phyloP scores from a whole-genome alignment of 2,329 filamentous ascomycete species.

The Blumeriella jaapii region DNA sequence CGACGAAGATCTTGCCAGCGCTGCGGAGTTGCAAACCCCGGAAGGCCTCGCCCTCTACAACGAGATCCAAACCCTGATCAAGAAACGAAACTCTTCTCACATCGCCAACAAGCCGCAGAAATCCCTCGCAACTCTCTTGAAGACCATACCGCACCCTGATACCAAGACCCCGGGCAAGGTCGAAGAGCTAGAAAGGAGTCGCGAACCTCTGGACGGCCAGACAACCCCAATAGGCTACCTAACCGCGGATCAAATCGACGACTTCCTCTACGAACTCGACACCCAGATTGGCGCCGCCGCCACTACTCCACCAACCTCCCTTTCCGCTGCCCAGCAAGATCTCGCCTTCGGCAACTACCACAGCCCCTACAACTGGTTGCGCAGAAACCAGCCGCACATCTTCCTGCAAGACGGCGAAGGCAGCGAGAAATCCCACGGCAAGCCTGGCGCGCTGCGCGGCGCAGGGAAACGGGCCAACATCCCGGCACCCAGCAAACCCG shows the following conservation, averaged over 20 bases:
- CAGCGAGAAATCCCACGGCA: slow-evolving; percentile 33
- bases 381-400: slow-evolving; percentile 71
- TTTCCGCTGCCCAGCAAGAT: slow-evolving; percentile 33
- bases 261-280: slow-evolving; percentile 54
- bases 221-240: slow-evolving; percentile 54
- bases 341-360: slow-evolving; percentile 65
- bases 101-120: slow-evolving; percentile 15
- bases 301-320: slow-evolving; percentile 23
- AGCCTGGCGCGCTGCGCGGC: slow-evolving; percentile 26
- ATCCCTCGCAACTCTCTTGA: slow-evolving; percentile 23
- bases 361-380: slow-evolving; percentile 92
- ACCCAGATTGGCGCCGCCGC: slow-evolving; percentile 26
- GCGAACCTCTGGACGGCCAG: slow-evolving; percentile 35
- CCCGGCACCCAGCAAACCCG: slow-evolving; percentile 24
- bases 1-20: slow-evolving; percentile 18
- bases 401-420: slow-evolving; percentile 52
- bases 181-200: slow-evolving; percentile 27
- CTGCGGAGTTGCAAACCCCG: slow-evolving; percentile 17
- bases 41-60: slow-evolving; percentile 21
- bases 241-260: slow-evolving; percentile 58
- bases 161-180: slow-evolving; percentile 16
- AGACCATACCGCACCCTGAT: slow-evolving; percentile 20
- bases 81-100: slow-evolving; percentile 15
- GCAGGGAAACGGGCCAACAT: slow-evolving; percentile 27
- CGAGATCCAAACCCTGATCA: slow-evolving; percentile 19